Evolutionary conservation across 1,284 basidiomycete species (phyloP).

Genomic region (Marasmius fiardii): DNA sequence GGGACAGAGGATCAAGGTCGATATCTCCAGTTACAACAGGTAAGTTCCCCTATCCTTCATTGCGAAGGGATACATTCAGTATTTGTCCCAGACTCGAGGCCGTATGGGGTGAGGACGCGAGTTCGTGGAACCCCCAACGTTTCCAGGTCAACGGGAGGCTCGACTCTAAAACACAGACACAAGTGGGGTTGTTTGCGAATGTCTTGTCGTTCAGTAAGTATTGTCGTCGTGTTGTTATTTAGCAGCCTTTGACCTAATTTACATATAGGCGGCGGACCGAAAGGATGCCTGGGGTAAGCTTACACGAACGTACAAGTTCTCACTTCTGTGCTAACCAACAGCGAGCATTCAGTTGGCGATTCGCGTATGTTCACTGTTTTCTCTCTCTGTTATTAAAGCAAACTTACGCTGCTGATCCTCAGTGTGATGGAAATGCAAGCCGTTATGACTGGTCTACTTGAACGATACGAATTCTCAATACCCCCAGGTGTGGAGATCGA

Average conservation of each 20-base stretch:
- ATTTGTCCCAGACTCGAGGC: background rate
- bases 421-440: slow-evolving; percentile 14
- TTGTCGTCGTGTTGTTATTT: background rate
- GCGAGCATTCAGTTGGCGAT: slow-evolving; percentile 1
- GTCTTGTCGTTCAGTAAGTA: slow-evolving; percentile 3
- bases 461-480: slow-evolving; percentile 8
- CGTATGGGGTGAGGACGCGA: slow-evolving; percentile 14
- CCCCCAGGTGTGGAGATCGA: slow-evolving; percentile 7
- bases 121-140: slow-evolving; percentile 11
- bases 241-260: background rate
- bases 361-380: slow-evolving; percentile 8
- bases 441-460: slow-evolving; percentile 7
- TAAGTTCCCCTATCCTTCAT: background rate
- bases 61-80: background rate
- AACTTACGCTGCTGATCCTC: background rate
- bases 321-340: background rate
- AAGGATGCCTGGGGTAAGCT: slow-evolving; percentile 12
- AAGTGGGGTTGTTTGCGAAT: slow-evolving; percentile 10
- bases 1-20: slow-evolving; percentile 17
- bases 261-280: slow-evolving; percentile 7
- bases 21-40: slow-evolving; percentile 10
- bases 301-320: background rate
- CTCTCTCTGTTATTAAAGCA: background rate
- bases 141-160: background rate
- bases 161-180: slow-evolving; percentile 5